Base-by-base conservation (phyloP, 192 early-diverging fungal species). In the Coemansia sp. region DNA sequence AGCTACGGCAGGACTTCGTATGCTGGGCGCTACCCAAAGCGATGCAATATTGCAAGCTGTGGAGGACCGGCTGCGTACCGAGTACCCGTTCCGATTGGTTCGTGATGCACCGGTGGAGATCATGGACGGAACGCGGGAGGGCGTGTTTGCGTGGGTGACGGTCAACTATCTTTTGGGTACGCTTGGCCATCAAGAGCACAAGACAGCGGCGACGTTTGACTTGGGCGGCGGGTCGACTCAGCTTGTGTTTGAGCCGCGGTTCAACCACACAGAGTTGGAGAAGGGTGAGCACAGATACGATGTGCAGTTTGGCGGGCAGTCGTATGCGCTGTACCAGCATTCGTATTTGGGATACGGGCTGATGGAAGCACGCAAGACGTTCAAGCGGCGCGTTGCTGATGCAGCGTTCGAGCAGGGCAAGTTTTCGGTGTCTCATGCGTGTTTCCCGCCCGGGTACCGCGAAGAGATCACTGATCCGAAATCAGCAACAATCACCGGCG, bases 71-170 rank as follows among this genome's bases (percentile, higher is more conserved):
- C 60, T 98, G 63, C 75, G 84, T 63, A 85, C 72, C 3, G 73
- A 84, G 19, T 98, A 95, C 64, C 92, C 91, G 29, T 98, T 97
- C 77, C 86, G 81, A 17, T 83, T 96, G 4, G 70, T 89, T 15
- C 81, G 85, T 56, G 80, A 85, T 0, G 73, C 86, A 39, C 92
- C 89, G 7, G 91, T 98, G 6, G 88, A 75, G 11, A 88, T 98
- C 62, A 98, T 98, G 97, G 90, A 91, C 29, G 97, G 97, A n/a
- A 86, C 80, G 47, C 92, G 97, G 72, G 97, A 98, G 86, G 96
- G 94, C 47, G 88, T 97, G n/a, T 98, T 88, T 79, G 95, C 95
- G 32, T 98, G 96, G 96, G 93, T 98, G 52, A 98, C 96, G 0
- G 92, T 96, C 21, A 98, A 98, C 76, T 96, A 93, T 63, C 79